Conservation (phyloP, 2,329 filamentous ascomycete species). For the Daldinia eschscholtzii region DNA sequence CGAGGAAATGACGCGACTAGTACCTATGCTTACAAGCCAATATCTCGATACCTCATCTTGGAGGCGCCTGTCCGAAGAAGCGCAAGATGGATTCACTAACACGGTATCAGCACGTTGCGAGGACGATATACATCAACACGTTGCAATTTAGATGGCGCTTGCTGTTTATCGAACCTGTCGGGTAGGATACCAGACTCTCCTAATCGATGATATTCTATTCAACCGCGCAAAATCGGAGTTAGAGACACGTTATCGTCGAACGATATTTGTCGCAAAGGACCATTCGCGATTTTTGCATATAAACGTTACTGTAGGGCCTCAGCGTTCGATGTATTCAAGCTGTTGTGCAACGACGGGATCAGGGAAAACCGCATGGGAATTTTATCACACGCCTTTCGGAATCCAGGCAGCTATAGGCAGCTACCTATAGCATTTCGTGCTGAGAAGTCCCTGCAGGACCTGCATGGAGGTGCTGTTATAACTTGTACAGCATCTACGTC, state of each 20-base stretch:
- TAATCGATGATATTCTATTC: neutral
- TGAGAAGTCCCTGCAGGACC: conserved; percentile 25
- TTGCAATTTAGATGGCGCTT: neutral
- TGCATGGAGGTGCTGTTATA: conserved; percentile 20
- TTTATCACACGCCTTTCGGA: conserved; percentile 33
- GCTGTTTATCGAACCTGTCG: neutral
- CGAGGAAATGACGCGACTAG: conserved; percentile 7
- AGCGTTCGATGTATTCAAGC: conserved; percentile 3
- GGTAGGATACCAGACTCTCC: neutral
- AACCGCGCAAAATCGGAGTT: neutral
- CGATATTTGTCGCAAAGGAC: conserved; percentile 5
- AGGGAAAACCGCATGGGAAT: conserved; percentile 28
- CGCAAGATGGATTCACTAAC: neutral
- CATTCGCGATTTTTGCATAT: neutral
- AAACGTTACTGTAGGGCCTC: neutral
- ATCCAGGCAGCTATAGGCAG: conserved; percentile 10
- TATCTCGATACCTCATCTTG: conserved; percentile 5
- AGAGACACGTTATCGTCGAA: neutral
- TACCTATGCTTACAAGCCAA: conserved; percentile 4
- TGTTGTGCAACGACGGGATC: conserved; percentile 30
- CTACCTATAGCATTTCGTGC: conserved; percentile 1
- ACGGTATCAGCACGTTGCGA: neutral
- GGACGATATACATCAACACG: neutral
- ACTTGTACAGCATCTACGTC: conserved; percentile 22
- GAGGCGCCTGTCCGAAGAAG: neutral